Percentiles rank a stretch among this genome's conserved stretches.
phyloP scores from a whole-genome alignment of 805 yeast species.

The Yamadazyma takamatsuzukensis region DNA sequence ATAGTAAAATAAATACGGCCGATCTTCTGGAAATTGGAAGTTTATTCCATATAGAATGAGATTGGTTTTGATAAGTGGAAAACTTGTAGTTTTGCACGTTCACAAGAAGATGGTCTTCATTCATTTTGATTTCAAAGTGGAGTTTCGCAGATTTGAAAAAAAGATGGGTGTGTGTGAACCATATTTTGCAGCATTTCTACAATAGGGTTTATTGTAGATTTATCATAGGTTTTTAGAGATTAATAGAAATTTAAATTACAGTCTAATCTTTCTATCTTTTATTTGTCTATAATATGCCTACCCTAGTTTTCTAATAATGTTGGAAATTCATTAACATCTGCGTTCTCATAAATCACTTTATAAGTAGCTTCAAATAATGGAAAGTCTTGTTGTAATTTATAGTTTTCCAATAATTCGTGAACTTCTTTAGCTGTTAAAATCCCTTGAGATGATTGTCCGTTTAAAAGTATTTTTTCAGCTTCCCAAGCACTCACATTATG shows the following conservation, averaged over 20 bases:
- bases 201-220: too few species aligned
- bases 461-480: slow-evolving; percentile 80
- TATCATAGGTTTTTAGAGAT: too few species aligned
- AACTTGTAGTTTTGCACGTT: slow-evolving; percentile 27
- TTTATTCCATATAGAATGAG: slow-evolving; percentile 53
- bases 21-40: slow-evolving; percentile 70
- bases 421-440: slow-evolving; percentile 88
- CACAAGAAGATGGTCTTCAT: not conserved
- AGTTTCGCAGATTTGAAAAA: too few species aligned
- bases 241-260: too few species aligned
- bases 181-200: too few species aligned
- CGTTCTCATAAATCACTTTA: slow-evolving; percentile 73
- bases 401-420: slow-evolving; percentile 67
- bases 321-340: slow-evolving; percentile 74
- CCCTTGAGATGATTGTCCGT: slow-evolving; percentile 98
- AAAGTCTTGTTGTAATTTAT: slow-evolving; percentile 59
- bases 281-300: too few species aligned
- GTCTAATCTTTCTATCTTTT: too few species aligned
- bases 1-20: slow-evolving; percentile 73
- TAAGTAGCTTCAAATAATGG: slow-evolving; percentile 81
- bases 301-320: slow-evolving; percentile 44
- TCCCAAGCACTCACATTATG: slow-evolving; percentile 73
- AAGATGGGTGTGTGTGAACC: too few species aligned
- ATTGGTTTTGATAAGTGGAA: slow-evolving; percentile 24
- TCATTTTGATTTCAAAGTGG: slow-evolving; percentile 4